These are phyloP conservation scores for Prunus salicina DNA, from an alignment of 306 rosid genomes.

Conservation along the genomic window DNA sequence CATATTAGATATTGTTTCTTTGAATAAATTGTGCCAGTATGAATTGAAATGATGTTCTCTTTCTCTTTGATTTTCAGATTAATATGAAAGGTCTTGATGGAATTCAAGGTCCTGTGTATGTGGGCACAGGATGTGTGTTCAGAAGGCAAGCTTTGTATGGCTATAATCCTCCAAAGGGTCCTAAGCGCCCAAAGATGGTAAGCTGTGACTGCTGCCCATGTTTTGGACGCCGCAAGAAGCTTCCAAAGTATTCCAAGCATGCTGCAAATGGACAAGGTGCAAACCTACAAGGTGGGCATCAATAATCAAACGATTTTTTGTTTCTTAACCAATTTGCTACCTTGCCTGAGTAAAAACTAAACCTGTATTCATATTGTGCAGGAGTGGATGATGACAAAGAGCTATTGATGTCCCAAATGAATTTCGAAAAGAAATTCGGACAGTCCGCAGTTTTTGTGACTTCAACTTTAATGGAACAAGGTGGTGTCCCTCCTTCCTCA, in stretches of 20 bases:
- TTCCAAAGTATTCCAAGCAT: conserved; percentile 50
- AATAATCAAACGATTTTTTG: not conserved
- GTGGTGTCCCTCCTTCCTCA: conserved; percentile 77
- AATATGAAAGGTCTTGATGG: conserved; percentile 99
- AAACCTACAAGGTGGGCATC: conserved; percentile 31
- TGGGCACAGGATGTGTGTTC: conserved; percentile 97
- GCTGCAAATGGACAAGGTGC: conserved; percentile 62
- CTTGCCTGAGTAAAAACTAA: not conserved
- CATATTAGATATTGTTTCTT: not conserved
- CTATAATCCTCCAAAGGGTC: conserved; percentile 79
- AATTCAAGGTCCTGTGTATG: conserved; percentile 94
- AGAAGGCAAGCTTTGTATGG: conserved; percentile 95
- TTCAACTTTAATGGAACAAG: conserved; percentile 84
- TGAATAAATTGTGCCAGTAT: not conserved
- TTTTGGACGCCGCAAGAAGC: conserved; percentile 82
- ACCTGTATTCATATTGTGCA: conserved; percentile 13
- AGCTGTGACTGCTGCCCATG: conserved; percentile 95
- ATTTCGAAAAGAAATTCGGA: conserved; percentile 86
- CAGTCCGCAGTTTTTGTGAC: conserved; percentile 93
- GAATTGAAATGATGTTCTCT: conserved; percentile 9
- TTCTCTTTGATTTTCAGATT: conserved; percentile 51
- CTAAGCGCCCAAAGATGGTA: conserved; percentile 95
- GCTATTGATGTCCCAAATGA: conserved; percentile 85
- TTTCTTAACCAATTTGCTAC: not conserved
- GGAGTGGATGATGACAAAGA: conserved; percentile 78